Conservation (phyloP, 805 yeast species). For the Priceomyces haplophilus region DNA sequence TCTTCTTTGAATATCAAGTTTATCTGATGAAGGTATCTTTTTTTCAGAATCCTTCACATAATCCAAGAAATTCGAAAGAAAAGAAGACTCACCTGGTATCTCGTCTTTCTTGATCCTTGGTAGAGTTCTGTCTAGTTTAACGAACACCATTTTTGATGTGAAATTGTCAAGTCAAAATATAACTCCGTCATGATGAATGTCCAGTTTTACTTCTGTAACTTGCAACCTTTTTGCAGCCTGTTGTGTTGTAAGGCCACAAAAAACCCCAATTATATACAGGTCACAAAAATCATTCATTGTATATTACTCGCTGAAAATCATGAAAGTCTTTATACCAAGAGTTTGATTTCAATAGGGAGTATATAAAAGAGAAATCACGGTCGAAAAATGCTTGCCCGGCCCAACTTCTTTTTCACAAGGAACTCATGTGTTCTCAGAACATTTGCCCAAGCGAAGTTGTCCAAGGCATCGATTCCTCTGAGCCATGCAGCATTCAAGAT, state of each 20-base stretch:
- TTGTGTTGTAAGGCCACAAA: background rate
- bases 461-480: conserved; percentile 17
- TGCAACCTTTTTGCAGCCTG: conserved; percentile 1
- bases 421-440: conserved; percentile 47
- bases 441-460: conserved; percentile 19
- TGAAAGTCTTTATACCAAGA: background rate
- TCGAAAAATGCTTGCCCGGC: conserved; percentile 36
- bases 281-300: background rate
- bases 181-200: too few relatives aligned
- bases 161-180: background rate
- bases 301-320: background rate
- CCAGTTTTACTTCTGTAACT: background rate
- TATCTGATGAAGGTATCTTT: background rate
- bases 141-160: background rate
- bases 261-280: background rate
- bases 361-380: too few relatives aligned
- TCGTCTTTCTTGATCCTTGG: background rate
- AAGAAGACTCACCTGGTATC: background rate
- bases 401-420: conserved; percentile 57
- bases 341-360: too few relatives aligned
- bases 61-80: background rate
- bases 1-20: background rate
- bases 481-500: conserved; percentile 7
- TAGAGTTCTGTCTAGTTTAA: background rate
- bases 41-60: background rate